These are phyloP conservation scores for Fusarium sp. DNA, from an alignment of 2,329 filamentous ascomycete species.

Conservation along the genomic window DNA sequence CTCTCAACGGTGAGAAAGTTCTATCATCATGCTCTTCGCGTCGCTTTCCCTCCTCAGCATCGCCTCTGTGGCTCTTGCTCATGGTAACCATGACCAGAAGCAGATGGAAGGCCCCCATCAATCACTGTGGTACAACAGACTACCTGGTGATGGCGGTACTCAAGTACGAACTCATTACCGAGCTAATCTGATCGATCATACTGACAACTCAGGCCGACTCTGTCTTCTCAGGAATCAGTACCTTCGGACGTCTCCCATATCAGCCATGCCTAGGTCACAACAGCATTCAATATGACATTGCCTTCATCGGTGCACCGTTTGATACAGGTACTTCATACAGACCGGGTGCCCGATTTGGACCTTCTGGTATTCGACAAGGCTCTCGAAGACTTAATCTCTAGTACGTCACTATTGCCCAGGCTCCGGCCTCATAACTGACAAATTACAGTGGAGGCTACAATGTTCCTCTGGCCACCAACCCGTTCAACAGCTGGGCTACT, in stretches of 20 bases:
- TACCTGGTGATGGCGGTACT: constrained; percentile 86
- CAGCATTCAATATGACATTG: constrained; percentile 82
- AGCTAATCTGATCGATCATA: accelerated
- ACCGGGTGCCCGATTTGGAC: constrained; percentile 85
- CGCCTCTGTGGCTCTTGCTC: constrained; percentile 65
- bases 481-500: constrained; percentile 82
- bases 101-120: constrained; percentile 75
- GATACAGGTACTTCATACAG: constrained; percentile 89
- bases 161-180: constrained; percentile 63
- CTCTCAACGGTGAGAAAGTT: too few species aligned
- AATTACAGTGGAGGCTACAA: constrained; percentile 81
- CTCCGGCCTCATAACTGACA: neutral
- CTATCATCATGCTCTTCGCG: constrained; percentile 44
- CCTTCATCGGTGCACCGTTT: constrained; percentile 86
- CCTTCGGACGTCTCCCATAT: constrained; percentile 83
- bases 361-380: constrained; percentile 86
- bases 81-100: constrained; percentile 68
- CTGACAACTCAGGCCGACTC: constrained; percentile 74
- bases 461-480: constrained; percentile 81
- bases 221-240: constrained; percentile 88
- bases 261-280: constrained; percentile 78
- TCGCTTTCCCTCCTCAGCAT: constrained; percentile 54
- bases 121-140: constrained; percentile 82
- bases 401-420: too few species aligned
- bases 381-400: constrained; percentile 88